These are phyloP conservation scores for Symbiodinium natans DNA, from an alignment of 73 alveolate species.

Conservation along the genomic window DNA sequence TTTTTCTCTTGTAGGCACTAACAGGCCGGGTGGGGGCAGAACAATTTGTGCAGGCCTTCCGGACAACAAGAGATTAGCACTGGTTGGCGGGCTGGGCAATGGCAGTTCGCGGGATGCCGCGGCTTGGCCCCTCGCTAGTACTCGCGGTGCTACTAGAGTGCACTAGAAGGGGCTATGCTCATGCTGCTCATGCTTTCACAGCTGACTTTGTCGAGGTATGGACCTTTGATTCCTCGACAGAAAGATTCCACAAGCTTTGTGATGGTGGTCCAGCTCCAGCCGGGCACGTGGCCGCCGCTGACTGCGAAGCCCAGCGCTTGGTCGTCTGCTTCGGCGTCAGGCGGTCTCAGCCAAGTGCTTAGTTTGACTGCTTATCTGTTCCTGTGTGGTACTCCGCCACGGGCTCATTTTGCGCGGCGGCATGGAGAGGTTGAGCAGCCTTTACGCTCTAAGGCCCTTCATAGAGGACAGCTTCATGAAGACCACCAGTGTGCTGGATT, in stretches of 20 bases:
- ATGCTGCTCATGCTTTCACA: too few species aligned
- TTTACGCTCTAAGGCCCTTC: constrained; percentile 1
- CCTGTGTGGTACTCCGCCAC: not conserved
- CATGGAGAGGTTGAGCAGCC: not conserved
- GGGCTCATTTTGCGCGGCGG: too few species aligned
- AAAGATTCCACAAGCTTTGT: constrained; percentile 28
- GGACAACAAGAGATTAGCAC: constrained; percentile 49
- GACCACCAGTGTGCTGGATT: constrained; percentile 57
- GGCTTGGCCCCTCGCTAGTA: not conserved
- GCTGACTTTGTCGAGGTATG: constrained; percentile 14
- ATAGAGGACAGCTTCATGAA: constrained; percentile 63
- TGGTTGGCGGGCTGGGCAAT: constrained; percentile 67
- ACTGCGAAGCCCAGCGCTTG: constrained; percentile 59
- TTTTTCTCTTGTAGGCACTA: too few species aligned
- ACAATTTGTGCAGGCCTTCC: constrained; percentile 42
- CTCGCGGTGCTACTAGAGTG: too few species aligned
- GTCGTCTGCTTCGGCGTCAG: constrained; percentile 52
- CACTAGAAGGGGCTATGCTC: not conserved
- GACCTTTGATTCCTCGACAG: constrained; percentile 38
- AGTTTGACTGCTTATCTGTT: not conserved
- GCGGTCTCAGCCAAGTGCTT: not conserved
- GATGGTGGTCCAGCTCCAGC: constrained; percentile 85
- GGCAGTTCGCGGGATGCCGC: constrained; percentile 69
- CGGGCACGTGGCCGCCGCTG: constrained; percentile 76
- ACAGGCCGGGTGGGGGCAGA: too few species aligned